Evolutionary conservation across 2,329 filamentous ascomycete genomes (phyloP).

Genomic region (Trichoderma koningii): DNA sequence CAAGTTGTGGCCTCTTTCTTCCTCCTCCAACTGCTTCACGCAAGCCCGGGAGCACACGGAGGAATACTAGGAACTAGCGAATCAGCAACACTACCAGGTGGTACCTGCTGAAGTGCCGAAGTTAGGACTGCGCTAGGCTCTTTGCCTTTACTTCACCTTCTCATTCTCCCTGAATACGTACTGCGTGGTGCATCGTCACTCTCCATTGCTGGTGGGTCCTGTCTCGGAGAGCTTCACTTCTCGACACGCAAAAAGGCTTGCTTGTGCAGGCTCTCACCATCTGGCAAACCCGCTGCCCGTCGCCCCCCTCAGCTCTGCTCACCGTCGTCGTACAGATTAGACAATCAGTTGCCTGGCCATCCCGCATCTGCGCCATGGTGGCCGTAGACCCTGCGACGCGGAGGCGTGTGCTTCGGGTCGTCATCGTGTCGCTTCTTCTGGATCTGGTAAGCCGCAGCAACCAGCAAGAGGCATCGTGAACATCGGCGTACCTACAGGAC

Average conservation of each 20-base stretch:
- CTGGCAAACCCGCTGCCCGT: neutral
- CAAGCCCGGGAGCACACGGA: conserved; percentile 18
- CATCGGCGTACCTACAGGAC: neutral
- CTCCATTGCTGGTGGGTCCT: conserved; percentile 8
- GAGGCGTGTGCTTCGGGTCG: conserved; percentile 80
- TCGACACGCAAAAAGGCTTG: neutral
- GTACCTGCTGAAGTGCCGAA: conserved; percentile 19
- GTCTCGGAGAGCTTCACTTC: neutral
- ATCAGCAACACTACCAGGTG: neutral
- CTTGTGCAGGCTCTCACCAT: neutral
- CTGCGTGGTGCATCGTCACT: conserved; percentile 11
- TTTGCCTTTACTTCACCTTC: conserved; percentile 10
- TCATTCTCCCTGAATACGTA: neutral
- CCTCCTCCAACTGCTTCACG: neutral
- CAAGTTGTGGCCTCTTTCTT: conserved; percentile 22
- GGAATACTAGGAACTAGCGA: too few relatives aligned
- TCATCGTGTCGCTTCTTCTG: conserved; percentile 85
- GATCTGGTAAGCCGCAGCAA: conserved; percentile 66
- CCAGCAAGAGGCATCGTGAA: neutral
- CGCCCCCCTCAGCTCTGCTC: neutral
- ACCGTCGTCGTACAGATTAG: conserved; percentile 8
- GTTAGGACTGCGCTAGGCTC: conserved; percentile 2
- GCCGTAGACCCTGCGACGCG: conserved; percentile 58
- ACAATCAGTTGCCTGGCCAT: conserved; percentile 25
- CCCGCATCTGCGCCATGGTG: conserved; percentile 38